Evolutionary conservation across 306 rosid species (phyloP).

Genomic region (Gastrolobium bilobum): DNA sequence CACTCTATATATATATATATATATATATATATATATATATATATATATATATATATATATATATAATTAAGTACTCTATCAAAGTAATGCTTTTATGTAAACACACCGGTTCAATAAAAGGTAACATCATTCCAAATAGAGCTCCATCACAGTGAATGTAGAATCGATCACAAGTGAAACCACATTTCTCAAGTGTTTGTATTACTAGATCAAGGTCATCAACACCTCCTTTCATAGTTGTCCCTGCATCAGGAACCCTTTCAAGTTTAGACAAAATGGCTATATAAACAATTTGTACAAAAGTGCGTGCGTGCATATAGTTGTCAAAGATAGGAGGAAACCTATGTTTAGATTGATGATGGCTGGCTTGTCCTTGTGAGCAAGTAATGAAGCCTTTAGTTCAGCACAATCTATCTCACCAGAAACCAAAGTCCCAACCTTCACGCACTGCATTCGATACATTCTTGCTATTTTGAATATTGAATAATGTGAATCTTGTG

Average conservation of each 20-base stretch:
- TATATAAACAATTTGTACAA: too few relatives aligned
- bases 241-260: conserved; percentile 53
- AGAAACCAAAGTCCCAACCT: conserved; percentile 60
- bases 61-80: too few relatives aligned
- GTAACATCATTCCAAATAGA: conserved; percentile 73
- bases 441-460: conserved; percentile 76
- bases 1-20: too few relatives aligned
- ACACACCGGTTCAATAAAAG: conserved; percentile 66
- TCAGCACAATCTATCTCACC: conserved; percentile 74
- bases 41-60: too few relatives aligned
- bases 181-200: conserved; percentile 63
- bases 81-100: too few relatives aligned
- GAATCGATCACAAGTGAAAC: conserved; percentile 63
- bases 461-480: conserved; percentile 61
- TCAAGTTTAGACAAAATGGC: neutral
- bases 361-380: conserved; percentile 53
- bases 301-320: too few relatives aligned
- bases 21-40: too few relatives aligned
- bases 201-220: conserved; percentile 72
- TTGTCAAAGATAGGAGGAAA: conserved; percentile 7
- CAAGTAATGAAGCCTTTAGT: conserved; percentile 57
- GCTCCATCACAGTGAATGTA: conserved; percentile 82
- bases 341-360: too few relatives aligned
- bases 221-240: conserved; percentile 74
- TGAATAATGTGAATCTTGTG: conserved; percentile 2